Evolutionary conservation across 2,329 filamentous ascomycete genomes (phyloP).

Genomic region (Fusarium stilboides): DNA sequence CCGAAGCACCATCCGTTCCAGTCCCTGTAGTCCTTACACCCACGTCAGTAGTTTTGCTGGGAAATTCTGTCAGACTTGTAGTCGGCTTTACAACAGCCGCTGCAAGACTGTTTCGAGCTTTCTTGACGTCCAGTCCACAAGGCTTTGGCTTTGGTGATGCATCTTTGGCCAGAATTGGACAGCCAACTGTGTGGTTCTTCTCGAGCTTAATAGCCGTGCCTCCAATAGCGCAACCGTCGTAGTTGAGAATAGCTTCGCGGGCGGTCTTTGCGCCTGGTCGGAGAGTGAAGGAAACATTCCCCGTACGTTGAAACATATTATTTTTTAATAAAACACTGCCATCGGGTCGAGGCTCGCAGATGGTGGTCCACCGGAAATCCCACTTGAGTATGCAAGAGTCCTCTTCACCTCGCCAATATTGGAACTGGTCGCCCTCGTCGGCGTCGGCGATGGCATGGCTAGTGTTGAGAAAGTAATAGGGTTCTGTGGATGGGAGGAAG

Average conservation of each 20-base stretch:
- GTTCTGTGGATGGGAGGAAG: slow-evolving; percentile 12
- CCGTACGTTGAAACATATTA: slow-evolving; percentile 17
- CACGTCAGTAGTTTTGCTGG: slow-evolving; percentile 11
- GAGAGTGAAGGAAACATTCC: slow-evolving; percentile 24
- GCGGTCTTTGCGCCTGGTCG: slow-evolving; percentile 18
- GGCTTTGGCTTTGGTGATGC: slow-evolving; percentile 27
- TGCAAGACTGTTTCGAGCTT: slow-evolving; percentile 24
- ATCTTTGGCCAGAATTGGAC: slow-evolving; percentile 20
- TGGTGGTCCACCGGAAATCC: slow-evolving; percentile 27
- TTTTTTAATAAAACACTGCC: slow-evolving; percentile 26
- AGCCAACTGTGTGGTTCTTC: slow-evolving; percentile 27
- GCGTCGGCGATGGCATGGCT: slow-evolving; percentile 23
- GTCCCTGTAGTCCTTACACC: neutral
- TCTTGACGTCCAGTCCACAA: slow-evolving; percentile 27
- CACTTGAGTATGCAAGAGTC: slow-evolving; percentile 28
- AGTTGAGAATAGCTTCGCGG: slow-evolving; percentile 19
- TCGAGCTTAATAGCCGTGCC: slow-evolving; percentile 27
- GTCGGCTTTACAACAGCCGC: slow-evolving; percentile 29
- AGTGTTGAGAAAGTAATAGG: slow-evolving; percentile 33
- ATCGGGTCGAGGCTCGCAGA: slow-evolving; percentile 22
- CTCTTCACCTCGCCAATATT: slow-evolving; percentile 26
- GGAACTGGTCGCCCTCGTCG: slow-evolving; percentile 28
- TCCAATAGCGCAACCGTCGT: slow-evolving; percentile 20
- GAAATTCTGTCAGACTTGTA: slow-evolving; percentile 23
- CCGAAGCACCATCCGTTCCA: slow-evolving; percentile 50